Base-by-base conservation (phyloP, 1,284 basidiomycete species). In the Earliella scabrosa region DNA sequence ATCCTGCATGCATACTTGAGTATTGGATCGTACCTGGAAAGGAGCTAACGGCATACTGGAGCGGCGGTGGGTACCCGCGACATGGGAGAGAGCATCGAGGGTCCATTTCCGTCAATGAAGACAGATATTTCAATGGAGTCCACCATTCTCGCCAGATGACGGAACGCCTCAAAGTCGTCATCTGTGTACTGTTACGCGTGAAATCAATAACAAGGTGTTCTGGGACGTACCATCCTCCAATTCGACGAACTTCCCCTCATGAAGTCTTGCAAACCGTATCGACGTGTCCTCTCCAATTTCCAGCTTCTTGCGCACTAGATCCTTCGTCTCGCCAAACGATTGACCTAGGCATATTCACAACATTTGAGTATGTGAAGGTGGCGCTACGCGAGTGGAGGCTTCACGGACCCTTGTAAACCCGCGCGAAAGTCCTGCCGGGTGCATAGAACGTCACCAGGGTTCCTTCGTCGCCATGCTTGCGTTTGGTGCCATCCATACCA, bases 151-250 rank as follows among this genome's bases (percentile, higher is more conserved):
- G 81, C 76, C 38, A 78, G 69, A 9, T 79, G 73, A 55, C 74
- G 71, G 68, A 92, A 88, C 1, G 88, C 89, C 49, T 86, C 85
- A 59, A 90, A 92, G 68, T 92, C 89, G 45, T 88, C 89, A 44
- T 90, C 89, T 92, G 60, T 47, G 29, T 20, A 40, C 27, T 18
- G 14, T 18, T 21, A 38, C 35, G 50, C 32, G 20, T 36, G 50
- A 45, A 18, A 27, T 18, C 35, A 21, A 36, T 41, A 45, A 50
- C 43, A 41, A 41, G 23, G 8, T 13, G 52, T 40, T 24, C 18
- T 23, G 32, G 14, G 29, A 13, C 78, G 58, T 64, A 89, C 90
- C 87, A 66, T 92, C 89, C 47, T 89, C 88, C 24, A 92, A 75
- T 67, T 88, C 86, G 43, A 91, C 79, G 16, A 69, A 66, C 56